A percentile compares a stretch with the other conserved stretches of the same genome.
phyloP scores from a whole-genome alignment of 768 basidiomycete genomes.

The Boletus reticulatus region DNA sequence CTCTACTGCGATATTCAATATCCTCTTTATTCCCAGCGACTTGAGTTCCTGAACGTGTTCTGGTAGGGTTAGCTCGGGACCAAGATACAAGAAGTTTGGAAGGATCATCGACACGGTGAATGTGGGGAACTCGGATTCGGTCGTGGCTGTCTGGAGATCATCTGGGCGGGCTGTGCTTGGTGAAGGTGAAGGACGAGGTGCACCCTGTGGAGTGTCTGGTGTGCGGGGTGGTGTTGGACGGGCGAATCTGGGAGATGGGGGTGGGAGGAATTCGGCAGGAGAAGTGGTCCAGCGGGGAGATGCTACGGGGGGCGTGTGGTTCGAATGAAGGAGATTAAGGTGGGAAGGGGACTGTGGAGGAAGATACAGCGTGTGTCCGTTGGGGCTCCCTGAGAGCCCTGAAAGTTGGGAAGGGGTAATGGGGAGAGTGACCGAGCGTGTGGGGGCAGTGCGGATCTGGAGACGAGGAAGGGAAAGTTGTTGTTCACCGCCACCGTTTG shows the following conservation, averaged over 20 bases:
- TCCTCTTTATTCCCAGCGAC: conserved; percentile 75
- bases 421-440: conserved; percentile 60
- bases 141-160: conserved; percentile 20
- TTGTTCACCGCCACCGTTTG: conserved; percentile 48
- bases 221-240: conserved; percentile 38
- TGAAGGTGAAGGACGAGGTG: conserved; percentile 36
- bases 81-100: conserved; percentile 87
- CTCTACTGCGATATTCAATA: conserved; percentile 89
- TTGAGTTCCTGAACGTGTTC: conserved; percentile 77
- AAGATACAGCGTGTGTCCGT: conserved; percentile 18
- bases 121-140: conserved; percentile 50
- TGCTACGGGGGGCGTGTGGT: conserved; percentile 53
- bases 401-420: conserved; percentile 31
- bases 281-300: conserved; percentile 41
- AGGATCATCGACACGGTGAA: conserved; percentile 91
- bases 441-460: conserved; percentile 56
- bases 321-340: conserved; percentile 58
- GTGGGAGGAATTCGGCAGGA: conserved; percentile 39
- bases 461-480: conserved; percentile 50
- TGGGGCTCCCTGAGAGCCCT: conserved; percentile 14
- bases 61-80: conserved; percentile 75
- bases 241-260: conserved; percentile 23
- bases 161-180: conserved; percentile 67
- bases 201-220: conserved; percentile 36
- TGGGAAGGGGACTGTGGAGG: conserved; percentile 54